Base-by-base conservation (phyloP, 345 rosid species). In the Angophora floribunda region DNA sequence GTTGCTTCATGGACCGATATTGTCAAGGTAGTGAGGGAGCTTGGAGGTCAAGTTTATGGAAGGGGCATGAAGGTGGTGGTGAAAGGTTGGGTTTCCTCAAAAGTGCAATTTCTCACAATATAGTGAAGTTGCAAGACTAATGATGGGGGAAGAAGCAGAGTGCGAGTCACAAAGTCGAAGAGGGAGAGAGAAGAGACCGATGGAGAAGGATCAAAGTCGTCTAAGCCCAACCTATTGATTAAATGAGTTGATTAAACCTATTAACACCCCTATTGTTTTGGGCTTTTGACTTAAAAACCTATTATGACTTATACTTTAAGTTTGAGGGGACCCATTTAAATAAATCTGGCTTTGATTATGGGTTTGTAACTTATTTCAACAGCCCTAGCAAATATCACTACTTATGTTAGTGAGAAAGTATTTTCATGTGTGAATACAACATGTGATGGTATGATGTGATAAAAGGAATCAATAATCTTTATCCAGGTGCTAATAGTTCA, bases 341-440 rank as follows among this genome's bases (percentile, higher is more conserved):
- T 55, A 21, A 55, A 55, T 2, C 5, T 55, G n/a, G n/a, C n/a
- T n/a, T n/a, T n/a, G n/a, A n/a, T 1, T 55, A 55, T 55, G 61
- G 28, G 61, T 55, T 21, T 55, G 61, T 8, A 0, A 55, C 61
- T 26, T 1, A 55, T 55, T 55, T 55, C 1, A 12, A 21, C 2
- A 0, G 22, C 0, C 9, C 0, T n/a, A 0, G 9, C n/a, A 65
- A 5, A n/a, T 65, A 15, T 16, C 22, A 6, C 4, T 0, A 1
- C 17, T 67, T 3, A 16, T 7, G 44, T 4, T 2, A 13, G 15
- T n/a, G 5, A 65, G 41, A 63, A n/a, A n/a, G 1, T 14, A 63
- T 4, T 0, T 3, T 13, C 6, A 63, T 63, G 75, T n/a, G 3
- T 1, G 0, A 65, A 13, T 14, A 7, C 78, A 26, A 4, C 17